These are phyloP conservation scores for Russula emetica DNA, from an alignment of 768 basidiomycete species.

Conservation along the genomic window DNA sequence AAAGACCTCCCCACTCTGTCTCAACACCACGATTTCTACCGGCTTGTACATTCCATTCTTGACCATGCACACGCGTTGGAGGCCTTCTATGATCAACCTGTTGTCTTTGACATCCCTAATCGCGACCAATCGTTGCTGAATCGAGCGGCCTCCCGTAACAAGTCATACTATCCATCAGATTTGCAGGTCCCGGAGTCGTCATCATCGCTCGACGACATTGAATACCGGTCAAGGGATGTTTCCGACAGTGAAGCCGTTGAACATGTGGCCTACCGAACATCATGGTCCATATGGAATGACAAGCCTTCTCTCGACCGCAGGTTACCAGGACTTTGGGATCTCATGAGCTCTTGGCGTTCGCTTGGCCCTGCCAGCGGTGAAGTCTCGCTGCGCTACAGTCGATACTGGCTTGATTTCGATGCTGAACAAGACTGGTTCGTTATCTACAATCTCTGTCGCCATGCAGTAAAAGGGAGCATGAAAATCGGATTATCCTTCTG, in stretches of 20 bases:
- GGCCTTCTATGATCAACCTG: neutral
- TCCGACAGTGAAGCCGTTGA: neutral
- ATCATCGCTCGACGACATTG: neutral
- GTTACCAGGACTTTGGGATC: neutral
- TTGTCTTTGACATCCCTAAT: neutral
- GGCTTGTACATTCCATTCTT: neutral
- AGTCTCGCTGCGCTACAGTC: slow-evolving; percentile 9
- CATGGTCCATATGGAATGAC: slow-evolving; percentile 10
- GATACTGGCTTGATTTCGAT: slow-evolving; percentile 17
- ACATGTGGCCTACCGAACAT: neutral
- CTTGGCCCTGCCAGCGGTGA: neutral
- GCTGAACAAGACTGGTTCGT: slow-evolving; percentile 9
- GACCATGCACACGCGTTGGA: slow-evolving; percentile 9
- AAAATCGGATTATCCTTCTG: slow-evolving; percentile 6
- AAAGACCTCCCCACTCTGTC: slow-evolving; percentile 13
- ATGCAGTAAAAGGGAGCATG: neutral
- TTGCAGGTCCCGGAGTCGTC: neutral
- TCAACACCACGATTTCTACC: slow-evolving; percentile 14
- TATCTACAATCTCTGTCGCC: slow-evolving; percentile 14
- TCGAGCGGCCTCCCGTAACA: slow-evolving; percentile 7
- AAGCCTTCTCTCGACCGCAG: neutral
- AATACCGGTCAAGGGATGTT: slow-evolving; percentile 12
- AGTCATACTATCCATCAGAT: slow-evolving; percentile 8
- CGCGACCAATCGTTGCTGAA: neutral
- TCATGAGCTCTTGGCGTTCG: neutral